These are phyloP conservation scores for Crithidia brevicula DNA, from an alignment of 208 protist species.

Conservation along the genomic window DNA sequence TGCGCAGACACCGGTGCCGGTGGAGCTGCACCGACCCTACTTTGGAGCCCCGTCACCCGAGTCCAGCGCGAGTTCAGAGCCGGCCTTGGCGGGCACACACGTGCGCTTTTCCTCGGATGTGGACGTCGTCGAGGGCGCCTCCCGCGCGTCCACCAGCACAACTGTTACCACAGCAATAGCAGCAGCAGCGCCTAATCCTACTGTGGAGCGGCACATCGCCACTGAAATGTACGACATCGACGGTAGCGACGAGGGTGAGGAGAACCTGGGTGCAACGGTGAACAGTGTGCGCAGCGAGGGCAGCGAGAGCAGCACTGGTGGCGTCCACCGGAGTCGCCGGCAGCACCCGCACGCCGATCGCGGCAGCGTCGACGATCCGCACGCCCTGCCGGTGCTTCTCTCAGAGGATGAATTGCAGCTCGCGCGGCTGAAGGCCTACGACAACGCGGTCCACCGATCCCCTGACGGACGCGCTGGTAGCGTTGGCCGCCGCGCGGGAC, in stretches of 20 bases:
- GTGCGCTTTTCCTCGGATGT: conserved; percentile 21
- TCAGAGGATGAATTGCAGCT: conserved; percentile 39
- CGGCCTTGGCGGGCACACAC: no score
- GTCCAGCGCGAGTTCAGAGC: no score
- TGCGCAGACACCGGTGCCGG: no score
- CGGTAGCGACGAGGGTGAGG: not conserved
- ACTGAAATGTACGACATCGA: not conserved
- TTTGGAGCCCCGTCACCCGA: no score
- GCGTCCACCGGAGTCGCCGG: not conserved
- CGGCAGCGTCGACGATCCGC: not conserved
- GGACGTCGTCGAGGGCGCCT: conserved; percentile 8
- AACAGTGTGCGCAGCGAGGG: not conserved
- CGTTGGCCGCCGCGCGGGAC: not conserved
- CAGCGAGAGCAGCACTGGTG: not conserved
- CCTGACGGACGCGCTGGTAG: not conserved
- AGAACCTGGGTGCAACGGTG: not conserved
- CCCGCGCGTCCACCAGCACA: conserved; percentile 1
- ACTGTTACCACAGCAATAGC: not conserved
- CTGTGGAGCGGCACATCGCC: not conserved
- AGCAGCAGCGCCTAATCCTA: not conserved
- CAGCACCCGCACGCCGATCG: not conserved
- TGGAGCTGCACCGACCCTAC: no score
- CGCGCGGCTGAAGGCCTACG: conserved; percentile 31
- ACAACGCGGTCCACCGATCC: not conserved
- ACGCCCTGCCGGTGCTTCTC: conserved; percentile 14